A percentile compares a stretch with the other conserved stretches of the same genome.
Evolutionary conservation across 805 yeast genomes (phyloP).

Genomic region (Candida easanensis): DNA sequence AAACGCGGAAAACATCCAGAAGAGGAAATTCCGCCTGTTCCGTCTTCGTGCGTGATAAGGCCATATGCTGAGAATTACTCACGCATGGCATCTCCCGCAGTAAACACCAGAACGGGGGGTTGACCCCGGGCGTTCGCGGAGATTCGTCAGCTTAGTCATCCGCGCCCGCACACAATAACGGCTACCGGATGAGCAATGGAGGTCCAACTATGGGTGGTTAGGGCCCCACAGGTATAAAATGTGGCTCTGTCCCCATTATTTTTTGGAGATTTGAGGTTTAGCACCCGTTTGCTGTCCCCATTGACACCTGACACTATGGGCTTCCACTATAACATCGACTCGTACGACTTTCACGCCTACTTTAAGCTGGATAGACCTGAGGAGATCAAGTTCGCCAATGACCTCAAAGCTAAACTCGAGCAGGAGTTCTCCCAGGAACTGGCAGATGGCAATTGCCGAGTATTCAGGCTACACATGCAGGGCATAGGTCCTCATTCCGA

Average conservation of each 20-base stretch:
- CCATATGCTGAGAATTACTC: conserved; percentile 6
- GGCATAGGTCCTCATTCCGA: conserved; percentile 59
- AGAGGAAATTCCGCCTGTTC: neutral
- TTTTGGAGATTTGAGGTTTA: too few species aligned
- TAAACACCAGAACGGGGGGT: neutral
- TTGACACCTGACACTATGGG: too few species aligned
- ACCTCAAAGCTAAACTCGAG: conserved; percentile 38
- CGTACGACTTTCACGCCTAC: conserved; percentile 58
- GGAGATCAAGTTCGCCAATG: conserved; percentile 35
- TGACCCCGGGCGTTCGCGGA: neutral
- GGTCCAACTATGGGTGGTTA: too few species aligned
- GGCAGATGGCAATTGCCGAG: conserved; percentile 37
- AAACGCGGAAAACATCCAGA: neutral
- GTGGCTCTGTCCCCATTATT: too few species aligned
- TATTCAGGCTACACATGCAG: conserved; percentile 43
- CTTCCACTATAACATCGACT: conserved; percentile 28
- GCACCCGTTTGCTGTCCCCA: too few species aligned
- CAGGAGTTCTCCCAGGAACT: conserved; percentile 41
- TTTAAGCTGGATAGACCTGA: conserved; percentile 30
- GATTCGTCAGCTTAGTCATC: conserved; percentile 3
- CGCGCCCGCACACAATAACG: neutral
- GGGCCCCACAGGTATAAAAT: too few species aligned
- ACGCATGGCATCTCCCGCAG: neutral
- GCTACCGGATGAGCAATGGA: neutral
- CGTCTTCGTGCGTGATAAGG: conserved; percentile 8